phyloP scores from a whole-genome alignment of 148 eudicot species.

The Chenopodium suecicum region DNA sequence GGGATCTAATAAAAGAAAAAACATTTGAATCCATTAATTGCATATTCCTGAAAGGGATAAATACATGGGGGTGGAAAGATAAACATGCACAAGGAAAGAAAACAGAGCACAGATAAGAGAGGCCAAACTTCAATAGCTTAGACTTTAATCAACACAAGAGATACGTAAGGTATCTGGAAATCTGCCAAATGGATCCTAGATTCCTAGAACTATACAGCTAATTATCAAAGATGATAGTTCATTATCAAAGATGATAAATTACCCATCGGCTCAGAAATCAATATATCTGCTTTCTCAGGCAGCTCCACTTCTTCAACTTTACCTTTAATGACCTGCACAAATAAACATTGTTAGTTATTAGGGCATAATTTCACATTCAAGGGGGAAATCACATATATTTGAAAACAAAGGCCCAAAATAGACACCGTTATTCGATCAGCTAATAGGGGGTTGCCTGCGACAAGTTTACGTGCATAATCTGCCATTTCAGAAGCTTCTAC shows the following conservation, averaged over 20 bases:
- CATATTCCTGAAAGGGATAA: neutral
- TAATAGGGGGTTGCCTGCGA: slow-evolving; percentile 84
- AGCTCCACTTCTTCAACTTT: slow-evolving; percentile 93
- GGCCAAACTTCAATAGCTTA: neutral
- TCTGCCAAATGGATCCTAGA: neutral
- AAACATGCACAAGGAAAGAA: neutral
- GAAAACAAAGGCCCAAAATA: slow-evolving; percentile 9
- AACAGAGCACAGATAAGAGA: neutral
- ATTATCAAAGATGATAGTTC: neutral
- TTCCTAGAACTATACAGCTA: neutral
- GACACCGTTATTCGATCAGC: slow-evolving; percentile 77
- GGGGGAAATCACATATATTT: neutral
- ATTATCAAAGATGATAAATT: slow-evolving; percentile 19
- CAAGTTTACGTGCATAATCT: slow-evolving; percentile 84
- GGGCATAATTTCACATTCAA: neutral
- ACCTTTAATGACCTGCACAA: slow-evolving; percentile 79
- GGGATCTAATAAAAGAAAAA: neutral
- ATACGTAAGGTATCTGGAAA: neutral
- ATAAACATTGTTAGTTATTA: slow-evolving; percentile 15
- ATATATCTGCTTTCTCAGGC: slow-evolving; percentile 94
- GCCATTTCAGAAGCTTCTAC: slow-evolving; percentile 99
- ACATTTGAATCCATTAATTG: neutral
- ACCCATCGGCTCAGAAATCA: slow-evolving; percentile 99
- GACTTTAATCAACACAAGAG: neutral
- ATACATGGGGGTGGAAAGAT: neutral